Evolutionary conservation across 1,284 basidiomycete genomes (phyloP).

Genomic region (Pterulicium gracile): DNA sequence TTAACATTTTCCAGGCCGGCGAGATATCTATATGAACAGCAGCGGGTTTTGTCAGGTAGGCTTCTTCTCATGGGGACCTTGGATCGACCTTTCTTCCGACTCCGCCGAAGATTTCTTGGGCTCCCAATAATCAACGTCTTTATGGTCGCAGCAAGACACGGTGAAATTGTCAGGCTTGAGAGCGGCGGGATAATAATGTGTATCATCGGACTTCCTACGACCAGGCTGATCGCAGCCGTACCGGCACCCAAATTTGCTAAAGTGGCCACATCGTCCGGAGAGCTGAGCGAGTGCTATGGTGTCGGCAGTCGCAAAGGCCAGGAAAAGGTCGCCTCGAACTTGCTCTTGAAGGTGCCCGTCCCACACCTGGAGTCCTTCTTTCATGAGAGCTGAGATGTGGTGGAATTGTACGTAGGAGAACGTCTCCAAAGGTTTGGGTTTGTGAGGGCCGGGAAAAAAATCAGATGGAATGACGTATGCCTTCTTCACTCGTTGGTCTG

Average conservation of each 20-base stretch:
- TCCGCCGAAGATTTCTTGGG: no score
- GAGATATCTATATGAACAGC: no score
- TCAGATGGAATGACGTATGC: slow-evolving; percentile 15
- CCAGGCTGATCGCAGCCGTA: slow-evolving; percentile 13
- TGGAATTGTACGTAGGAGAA: slow-evolving; percentile 19
- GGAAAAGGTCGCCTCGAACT: slow-evolving; percentile 9
- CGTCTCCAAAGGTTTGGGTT: slow-evolving; percentile 21
- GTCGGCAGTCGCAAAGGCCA: slow-evolving; percentile 16
- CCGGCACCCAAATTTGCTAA: slow-evolving; percentile 14
- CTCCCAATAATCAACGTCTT: slow-evolving; percentile 8
- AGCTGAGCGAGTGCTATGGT: slow-evolving; percentile 15
- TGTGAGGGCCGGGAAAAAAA: slow-evolving; percentile 19
- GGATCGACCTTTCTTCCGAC: no score
- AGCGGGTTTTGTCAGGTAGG: no score
- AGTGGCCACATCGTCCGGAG: slow-evolving; percentile 18
- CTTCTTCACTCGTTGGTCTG: slow-evolving; percentile 18
- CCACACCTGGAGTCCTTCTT: slow-evolving; percentile 15
- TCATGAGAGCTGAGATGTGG: slow-evolving; percentile 16
- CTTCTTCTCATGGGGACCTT: no score
- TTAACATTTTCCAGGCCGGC: no score
- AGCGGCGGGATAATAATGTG: slow-evolving; percentile 14
- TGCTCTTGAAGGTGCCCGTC: slow-evolving; percentile 7
- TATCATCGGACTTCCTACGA: slow-evolving; percentile 12
- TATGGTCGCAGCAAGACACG: slow-evolving; percentile 6
- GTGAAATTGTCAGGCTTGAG: slow-evolving; percentile 9